Conservation (phyloP, 192 early-diverging fungal species). For the Coemansia sp. region DNA sequence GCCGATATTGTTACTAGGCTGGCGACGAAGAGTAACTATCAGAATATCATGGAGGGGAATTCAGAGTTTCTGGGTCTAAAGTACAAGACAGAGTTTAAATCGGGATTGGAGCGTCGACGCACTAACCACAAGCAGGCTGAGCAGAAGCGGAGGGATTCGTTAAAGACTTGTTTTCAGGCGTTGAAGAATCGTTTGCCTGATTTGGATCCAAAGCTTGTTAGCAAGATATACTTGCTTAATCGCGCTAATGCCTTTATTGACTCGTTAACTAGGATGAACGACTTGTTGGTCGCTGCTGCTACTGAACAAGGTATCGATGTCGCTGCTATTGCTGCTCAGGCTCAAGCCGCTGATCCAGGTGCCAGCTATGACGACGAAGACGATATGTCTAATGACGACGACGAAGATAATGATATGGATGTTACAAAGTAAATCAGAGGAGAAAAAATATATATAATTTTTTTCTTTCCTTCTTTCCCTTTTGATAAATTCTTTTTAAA, state of each 20-base stretch:
- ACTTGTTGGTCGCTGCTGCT: conserved; percentile 14
- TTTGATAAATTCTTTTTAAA: not conserved
- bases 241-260: conserved; percentile 66
- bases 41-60: conserved; percentile 83
- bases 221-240: conserved; percentile 80
- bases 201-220: conserved; percentile 77
- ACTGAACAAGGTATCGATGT: conserved; percentile 26
- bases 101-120: conserved; percentile 77
- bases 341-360: conserved; percentile 23
- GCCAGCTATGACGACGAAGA: not conserved
- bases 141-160: conserved; percentile 91
- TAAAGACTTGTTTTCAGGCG: conserved; percentile 88
- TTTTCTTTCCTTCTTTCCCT: not conserved
- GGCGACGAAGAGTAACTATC: conserved; percentile 78
- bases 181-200: conserved; percentile 69
- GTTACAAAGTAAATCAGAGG: not conserved
- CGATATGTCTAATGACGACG: not conserved
- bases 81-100: conserved; percentile 73
- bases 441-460: not conserved
- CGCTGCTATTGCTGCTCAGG: conserved; percentile 28
- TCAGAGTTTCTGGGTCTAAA: conserved; percentile 77
- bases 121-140: conserved; percentile 94
- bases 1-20: conserved; percentile 56
- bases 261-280: conserved; percentile 27
- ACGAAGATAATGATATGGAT: not conserved